A percentile compares a stretch with the other conserved stretches of the same genome.
These are phyloP conservation scores for Emericellopsis cladophorae DNA, from an alignment of 2,329 filamentous ascomycete species.

Conservation along the genomic window DNA sequence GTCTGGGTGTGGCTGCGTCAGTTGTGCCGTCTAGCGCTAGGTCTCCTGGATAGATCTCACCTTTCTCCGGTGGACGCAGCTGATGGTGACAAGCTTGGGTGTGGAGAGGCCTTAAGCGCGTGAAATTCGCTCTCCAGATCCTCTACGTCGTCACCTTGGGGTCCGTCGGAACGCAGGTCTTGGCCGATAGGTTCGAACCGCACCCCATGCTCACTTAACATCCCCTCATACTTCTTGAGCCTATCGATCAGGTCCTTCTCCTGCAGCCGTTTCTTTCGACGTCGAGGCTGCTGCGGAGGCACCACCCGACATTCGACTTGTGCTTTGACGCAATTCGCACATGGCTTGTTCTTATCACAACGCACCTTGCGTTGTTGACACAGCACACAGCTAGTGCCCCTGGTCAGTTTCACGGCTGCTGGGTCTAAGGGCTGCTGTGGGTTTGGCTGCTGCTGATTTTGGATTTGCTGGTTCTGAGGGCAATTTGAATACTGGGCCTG, in stretches of 20 bases:
- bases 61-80: slow-evolving; percentile 13
- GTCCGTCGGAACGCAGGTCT: slow-evolving; percentile 19
- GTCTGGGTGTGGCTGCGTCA: not conserved
- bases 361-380: slow-evolving; percentile 69
- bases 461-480: slow-evolving; percentile 5
- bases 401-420: slow-evolving; percentile 39
- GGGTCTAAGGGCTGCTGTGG: slow-evolving; percentile 18
- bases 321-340: slow-evolving; percentile 54
- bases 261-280: slow-evolving; percentile 50
- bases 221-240: slow-evolving; percentile 53
- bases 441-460: slow-evolving; percentile 5
- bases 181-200: slow-evolving; percentile 54
- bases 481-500: not conserved
- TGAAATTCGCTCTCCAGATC: slow-evolving; percentile 44
- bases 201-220: slow-evolving; percentile 54
- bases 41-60: slow-evolving; percentile 7
- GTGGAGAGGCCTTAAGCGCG: slow-evolving; percentile 38
- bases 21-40: not conserved
- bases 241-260: slow-evolving; percentile 60
- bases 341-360: slow-evolving; percentile 62
- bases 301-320: slow-evolving; percentile 48
- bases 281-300: slow-evolving; percentile 41
- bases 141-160: slow-evolving; percentile 34
- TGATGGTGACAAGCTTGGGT: slow-evolving; percentile 23
- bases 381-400: slow-evolving; percentile 52